phyloP scores from a whole-genome alignment of 2,329 filamentous ascomycete species.

The Colletotrichum cuscutae region DNA sequence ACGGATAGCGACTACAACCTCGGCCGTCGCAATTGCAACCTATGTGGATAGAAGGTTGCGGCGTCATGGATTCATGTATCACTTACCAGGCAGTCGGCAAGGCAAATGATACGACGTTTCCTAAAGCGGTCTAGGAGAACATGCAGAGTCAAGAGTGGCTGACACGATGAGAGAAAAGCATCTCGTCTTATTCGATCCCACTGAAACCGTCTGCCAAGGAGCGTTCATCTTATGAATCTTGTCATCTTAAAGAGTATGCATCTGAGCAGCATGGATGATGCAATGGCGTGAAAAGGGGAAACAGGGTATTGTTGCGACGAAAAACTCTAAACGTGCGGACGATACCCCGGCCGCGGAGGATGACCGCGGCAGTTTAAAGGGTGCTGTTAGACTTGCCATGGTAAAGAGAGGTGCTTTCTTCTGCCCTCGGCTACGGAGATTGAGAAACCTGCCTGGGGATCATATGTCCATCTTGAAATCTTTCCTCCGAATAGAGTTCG shows the following conservation, averaged over 20 bases:
- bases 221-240: slow-evolving; percentile 16
- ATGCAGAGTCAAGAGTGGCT: not conserved
- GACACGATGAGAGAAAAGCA: slow-evolving; percentile 1
- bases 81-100: not conserved
- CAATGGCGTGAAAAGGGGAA: not conserved
- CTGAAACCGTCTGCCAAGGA: slow-evolving; percentile 9
- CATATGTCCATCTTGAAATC: not conserved
- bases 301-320: slow-evolving; percentile 5
- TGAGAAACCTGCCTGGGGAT: not conserved
- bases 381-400: not conserved
- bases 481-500: not conserved
- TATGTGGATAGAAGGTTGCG: not conserved
- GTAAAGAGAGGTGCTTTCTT: not conserved
- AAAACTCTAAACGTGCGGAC: slow-evolving; percentile 13
- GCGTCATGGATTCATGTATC: not conserved
- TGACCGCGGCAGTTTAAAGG: not conserved
- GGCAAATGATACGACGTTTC: not conserved
- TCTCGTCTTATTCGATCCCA: not conserved
- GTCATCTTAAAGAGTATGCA: not conserved
- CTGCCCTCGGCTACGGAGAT: not conserved
- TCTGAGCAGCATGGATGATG: too few species aligned
- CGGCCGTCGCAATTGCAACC: not conserved
- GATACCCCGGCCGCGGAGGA: not conserved
- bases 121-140: not conserved
- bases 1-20: not conserved